Percentiles rank a stretch among this genome's conserved stretches.
Evolutionary conservation across 2,329 filamentous ascomycete genomes (phyloP).

Genomic region (Ceratocystis cacaofunesta): DNA sequence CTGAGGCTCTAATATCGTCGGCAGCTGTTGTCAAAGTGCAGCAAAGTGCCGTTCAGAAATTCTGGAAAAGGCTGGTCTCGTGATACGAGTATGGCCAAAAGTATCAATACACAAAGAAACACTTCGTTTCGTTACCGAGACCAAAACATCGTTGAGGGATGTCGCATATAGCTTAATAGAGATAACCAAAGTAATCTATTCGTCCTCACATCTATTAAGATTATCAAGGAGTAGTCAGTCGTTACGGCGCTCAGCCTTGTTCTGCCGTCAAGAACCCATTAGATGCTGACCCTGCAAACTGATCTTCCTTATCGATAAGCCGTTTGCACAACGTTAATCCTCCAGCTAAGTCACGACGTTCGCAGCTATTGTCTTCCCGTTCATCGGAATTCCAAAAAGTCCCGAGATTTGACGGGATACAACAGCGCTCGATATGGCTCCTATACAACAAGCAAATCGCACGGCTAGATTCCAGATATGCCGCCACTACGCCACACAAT

Average conservation of each 20-base stretch:
- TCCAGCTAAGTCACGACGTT: neutral
- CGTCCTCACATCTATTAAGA: neutral
- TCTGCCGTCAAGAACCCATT: neutral
- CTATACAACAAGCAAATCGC: neutral
- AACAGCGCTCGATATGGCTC: neutral
- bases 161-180: neutral
- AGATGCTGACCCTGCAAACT: neutral
- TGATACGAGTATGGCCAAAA: constrained; percentile 4
- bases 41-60: constrained; percentile 5
- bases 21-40: neutral
- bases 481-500: neutral
- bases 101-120: neutral
- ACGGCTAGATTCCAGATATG: neutral
- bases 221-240: neutral
- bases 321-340: neutral
- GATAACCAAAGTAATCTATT: neutral
- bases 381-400: neutral
- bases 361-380: neutral
- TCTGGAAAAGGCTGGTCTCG: constrained; percentile 6
- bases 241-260: neutral
- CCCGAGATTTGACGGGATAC: neutral
- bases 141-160: neutral
- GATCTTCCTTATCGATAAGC: neutral
- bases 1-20: neutral
- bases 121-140: neutral